Conservation (phyloP, 2,329 filamentous ascomycete species). For the Aspergillus niger region DNA sequence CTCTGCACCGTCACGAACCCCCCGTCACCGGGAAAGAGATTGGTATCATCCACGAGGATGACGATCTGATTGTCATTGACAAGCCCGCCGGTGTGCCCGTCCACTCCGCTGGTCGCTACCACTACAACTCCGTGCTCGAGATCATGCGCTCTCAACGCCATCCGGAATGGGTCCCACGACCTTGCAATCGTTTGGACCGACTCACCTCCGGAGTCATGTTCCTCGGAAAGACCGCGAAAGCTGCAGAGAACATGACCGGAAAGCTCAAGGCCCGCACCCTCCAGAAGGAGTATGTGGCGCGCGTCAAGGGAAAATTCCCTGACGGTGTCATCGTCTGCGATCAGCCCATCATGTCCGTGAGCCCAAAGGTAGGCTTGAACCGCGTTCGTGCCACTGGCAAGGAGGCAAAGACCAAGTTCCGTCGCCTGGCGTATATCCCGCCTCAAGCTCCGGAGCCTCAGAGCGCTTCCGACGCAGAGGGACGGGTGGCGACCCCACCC, state of each 20-base stretch:
- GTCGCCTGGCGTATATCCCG: slow-evolving; percentile 88
- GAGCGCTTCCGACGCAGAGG: slow-evolving; percentile 24
- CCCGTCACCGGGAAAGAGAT: slow-evolving; percentile 82
- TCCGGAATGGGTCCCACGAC: slow-evolving; percentile 60
- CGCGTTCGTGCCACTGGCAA: slow-evolving; percentile 93
- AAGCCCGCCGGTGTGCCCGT: slow-evolving; percentile 95
- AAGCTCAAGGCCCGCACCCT: slow-evolving; percentile 81
- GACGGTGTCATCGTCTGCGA: slow-evolving; percentile 90
- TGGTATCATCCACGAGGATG: slow-evolving; percentile 83
- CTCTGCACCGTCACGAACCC: slow-evolving; percentile 91
- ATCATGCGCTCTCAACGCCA: slow-evolving; percentile 80
- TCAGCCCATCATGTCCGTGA: slow-evolving; percentile 90
- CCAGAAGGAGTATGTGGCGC: slow-evolving; percentile 91
- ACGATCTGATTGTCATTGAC: slow-evolving; percentile 93
- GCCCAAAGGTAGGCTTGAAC: slow-evolving; percentile 91
- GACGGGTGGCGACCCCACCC: slow-evolving; percentile 35
- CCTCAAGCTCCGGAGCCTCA: slow-evolving; percentile 30
- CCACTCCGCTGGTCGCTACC: slow-evolving; percentile 91
- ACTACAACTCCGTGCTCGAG: slow-evolving; percentile 91
- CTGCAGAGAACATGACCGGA: slow-evolving; percentile 72
- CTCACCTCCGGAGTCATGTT: slow-evolving; percentile 98
- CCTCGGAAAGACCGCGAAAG: slow-evolving; percentile 80
- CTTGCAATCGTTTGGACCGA: slow-evolving; percentile 91
- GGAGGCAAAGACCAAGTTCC: slow-evolving; percentile 85
- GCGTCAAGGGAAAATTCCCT: slow-evolving; percentile 88